phyloP scores from a whole-genome alignment of 2,329 filamentous ascomycete species.

The Aspergillus fumigatiaffinis region DNA sequence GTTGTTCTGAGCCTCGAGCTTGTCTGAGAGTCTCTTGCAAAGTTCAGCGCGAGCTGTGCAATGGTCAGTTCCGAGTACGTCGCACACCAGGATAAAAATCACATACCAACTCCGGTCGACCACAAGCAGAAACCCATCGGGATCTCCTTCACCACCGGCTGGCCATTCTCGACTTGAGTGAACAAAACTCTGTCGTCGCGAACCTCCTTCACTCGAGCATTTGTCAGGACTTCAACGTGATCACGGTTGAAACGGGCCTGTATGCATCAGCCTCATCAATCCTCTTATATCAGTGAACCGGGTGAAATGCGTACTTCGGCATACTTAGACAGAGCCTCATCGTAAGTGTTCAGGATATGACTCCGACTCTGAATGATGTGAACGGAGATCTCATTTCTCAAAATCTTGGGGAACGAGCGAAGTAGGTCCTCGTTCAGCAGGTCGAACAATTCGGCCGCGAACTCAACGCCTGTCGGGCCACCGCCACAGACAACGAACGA shows the following conservation, averaged over 20 bases:
- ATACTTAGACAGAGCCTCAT: constrained; percentile 87
- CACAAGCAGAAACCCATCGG: constrained; percentile 95
- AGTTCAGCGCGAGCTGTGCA: constrained; percentile 68
- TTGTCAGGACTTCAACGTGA: constrained; percentile 85
- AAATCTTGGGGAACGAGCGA: constrained; percentile 74
- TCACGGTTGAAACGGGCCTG: constrained; percentile 80
- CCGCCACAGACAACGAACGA: constrained; percentile 97
- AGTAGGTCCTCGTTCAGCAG: constrained; percentile 92
- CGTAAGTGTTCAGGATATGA: constrained; percentile 97
- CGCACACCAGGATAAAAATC: background rate
- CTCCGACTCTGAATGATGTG: constrained; percentile 92
- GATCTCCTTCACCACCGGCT: constrained; percentile 80
- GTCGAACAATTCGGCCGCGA: constrained; percentile 93
- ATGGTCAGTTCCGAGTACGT: constrained; percentile 3
- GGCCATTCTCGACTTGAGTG: constrained; percentile 74
- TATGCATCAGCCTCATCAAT: constrained; percentile 4
- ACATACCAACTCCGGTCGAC: constrained; percentile 79
- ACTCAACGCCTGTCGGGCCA: constrained; percentile 94
- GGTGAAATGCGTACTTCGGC: constrained; percentile 59
- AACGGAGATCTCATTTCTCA: constrained; percentile 97
- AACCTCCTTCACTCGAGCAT: constrained; percentile 89
- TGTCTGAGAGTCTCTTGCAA: constrained; percentile 69
- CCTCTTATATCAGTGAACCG: background rate
- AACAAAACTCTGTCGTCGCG: constrained; percentile 79
- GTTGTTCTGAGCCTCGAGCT: constrained; percentile 78